Conservation (phyloP, 2,329 filamentous ascomycete genomes). For the Botryotinia convoluta region DNA sequence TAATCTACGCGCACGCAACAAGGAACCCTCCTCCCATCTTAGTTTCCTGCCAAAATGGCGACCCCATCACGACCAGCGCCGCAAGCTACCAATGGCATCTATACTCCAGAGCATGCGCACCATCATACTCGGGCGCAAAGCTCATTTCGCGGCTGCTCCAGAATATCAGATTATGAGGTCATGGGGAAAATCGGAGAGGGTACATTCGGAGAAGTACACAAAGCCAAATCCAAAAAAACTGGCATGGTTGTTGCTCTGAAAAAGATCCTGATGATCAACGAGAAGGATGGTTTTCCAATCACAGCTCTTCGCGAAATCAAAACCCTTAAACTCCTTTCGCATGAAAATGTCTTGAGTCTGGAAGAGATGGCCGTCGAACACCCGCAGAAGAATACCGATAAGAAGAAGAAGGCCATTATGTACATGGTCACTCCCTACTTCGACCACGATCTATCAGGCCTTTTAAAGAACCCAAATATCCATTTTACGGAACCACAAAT, state of each 20-base stretch:
- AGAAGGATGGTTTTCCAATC: constrained; percentile 99
- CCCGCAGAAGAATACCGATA: constrained; percentile 57
- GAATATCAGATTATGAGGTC: constrained; percentile 76
- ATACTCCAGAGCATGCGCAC: constrained; percentile 27
- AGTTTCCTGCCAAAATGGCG: constrained; percentile 13
- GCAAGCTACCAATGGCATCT: constrained; percentile 29
- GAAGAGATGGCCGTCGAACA: constrained; percentile 97
- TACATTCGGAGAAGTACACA: constrained; percentile 96
- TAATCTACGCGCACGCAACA: background rate
- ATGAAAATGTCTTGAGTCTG: constrained; percentile 80
- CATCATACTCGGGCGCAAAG: constrained; percentile 24
- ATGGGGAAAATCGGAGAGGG: constrained; percentile 86
- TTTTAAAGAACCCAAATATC: constrained; percentile 92
- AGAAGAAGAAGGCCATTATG: constrained; percentile 79
- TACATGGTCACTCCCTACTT: constrained; percentile 99
- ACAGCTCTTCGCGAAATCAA: constrained; percentile 97
- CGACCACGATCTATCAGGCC: constrained; percentile 96
- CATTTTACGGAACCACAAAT: constrained; percentile 86
- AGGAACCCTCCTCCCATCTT: background rate
- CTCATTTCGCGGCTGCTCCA: constrained; percentile 77
- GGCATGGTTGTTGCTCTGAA: constrained; percentile 82
- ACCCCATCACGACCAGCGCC: constrained; percentile 18
- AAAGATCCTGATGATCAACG: constrained; percentile 99
- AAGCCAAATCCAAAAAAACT: constrained; percentile 73
- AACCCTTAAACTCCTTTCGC: constrained; percentile 89